These are phyloP conservation scores for Podospora pseudoanserina DNA, from an alignment of 495 filamentous ascomycete genomes.

Conservation along the genomic window DNA sequence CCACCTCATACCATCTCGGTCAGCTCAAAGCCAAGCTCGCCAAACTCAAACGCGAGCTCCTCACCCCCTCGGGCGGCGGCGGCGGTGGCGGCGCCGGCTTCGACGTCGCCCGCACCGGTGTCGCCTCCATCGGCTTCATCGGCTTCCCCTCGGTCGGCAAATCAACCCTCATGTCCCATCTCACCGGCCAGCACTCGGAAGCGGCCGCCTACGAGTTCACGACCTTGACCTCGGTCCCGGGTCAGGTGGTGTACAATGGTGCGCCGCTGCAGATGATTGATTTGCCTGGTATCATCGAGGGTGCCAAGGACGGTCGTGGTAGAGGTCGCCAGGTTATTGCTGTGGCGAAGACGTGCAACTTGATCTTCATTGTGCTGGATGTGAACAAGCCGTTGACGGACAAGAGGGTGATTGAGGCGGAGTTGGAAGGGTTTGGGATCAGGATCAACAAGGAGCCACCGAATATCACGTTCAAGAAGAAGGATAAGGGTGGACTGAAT, in stretches of 20 bases:
- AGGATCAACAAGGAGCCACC: conserved; percentile 95
- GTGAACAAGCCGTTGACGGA: conserved; percentile 98
- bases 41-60: conserved; percentile 91
- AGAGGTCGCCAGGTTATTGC: conserved; percentile 98
- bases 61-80: conserved; percentile 77
- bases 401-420: conserved; percentile 94
- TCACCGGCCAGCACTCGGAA: conserved; percentile 97
- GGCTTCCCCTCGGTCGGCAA: conserved; percentile 97
- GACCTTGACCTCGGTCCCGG: conserved; percentile 93
- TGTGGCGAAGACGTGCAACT: conserved; percentile 95
- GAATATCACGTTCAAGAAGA: conserved; percentile 98
- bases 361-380: conserved; percentile 98
- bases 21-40: conserved; percentile 98
- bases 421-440: conserved; percentile 96
- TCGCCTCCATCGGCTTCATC: conserved; percentile 83
- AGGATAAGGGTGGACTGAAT: conserved; percentile 94
- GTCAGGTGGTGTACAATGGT: conserved; percentile 92
- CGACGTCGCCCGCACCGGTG: conserved; percentile 96
- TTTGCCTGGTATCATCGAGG: conserved; percentile 97
- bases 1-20: conserved; percentile 80
- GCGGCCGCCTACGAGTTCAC: conserved; percentile 98
- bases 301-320: conserved; percentile 97
- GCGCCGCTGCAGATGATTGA: conserved; percentile 98
- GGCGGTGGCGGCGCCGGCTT: conserved; percentile 90
- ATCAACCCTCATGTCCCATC: conserved; percentile 89